Percentiles rank a stretch among this genome's conserved stretches.
phyloP scores from a whole-genome alignment of 73 alveolate genomes.

The Tetrahymena malaccensis region DNA sequence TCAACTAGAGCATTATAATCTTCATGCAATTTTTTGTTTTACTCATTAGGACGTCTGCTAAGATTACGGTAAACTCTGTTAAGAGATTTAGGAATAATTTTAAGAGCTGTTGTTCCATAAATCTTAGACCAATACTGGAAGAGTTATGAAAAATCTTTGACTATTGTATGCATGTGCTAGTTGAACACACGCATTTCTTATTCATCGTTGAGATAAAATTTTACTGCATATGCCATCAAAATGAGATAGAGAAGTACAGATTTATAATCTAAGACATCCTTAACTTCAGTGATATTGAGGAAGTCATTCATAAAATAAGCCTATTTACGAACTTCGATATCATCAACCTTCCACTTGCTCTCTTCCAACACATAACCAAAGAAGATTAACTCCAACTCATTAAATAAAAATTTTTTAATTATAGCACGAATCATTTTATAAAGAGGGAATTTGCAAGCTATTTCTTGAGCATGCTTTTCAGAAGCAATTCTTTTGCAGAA shows the following conservation, averaged over 20 bases:
- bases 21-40: background rate
- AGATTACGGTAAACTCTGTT: conserved; percentile 24
- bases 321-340: conserved; percentile 1
- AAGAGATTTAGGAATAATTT: conserved; percentile 14
- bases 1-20: conserved; percentile 39
- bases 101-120: conserved; percentile 10
- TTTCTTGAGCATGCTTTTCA: background rate
- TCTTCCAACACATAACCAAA: conserved; percentile 25
- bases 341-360: conserved; percentile 32
- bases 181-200: conserved; percentile 8
- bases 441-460: conserved; percentile 19
- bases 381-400: conserved; percentile 33
- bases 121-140: conserved; percentile 18
- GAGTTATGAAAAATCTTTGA: background rate
- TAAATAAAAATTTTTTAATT: conserved; percentile 17
- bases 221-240: conserved; percentile 19
- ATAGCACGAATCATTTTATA: conserved; percentile 37
- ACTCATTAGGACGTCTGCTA: conserved; percentile 22
- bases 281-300: conserved; percentile 22
- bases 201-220: conserved; percentile 20
- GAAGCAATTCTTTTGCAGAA: conserved; percentile 21
- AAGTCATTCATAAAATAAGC: conserved; percentile 29
- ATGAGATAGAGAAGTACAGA: conserved; percentile 1
- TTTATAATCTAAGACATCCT: background rate
- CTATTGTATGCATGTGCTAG: background rate